Conservation (phyloP, 768 basidiomycete genomes). For the Pilatotrama ljubarskyi region DNA sequence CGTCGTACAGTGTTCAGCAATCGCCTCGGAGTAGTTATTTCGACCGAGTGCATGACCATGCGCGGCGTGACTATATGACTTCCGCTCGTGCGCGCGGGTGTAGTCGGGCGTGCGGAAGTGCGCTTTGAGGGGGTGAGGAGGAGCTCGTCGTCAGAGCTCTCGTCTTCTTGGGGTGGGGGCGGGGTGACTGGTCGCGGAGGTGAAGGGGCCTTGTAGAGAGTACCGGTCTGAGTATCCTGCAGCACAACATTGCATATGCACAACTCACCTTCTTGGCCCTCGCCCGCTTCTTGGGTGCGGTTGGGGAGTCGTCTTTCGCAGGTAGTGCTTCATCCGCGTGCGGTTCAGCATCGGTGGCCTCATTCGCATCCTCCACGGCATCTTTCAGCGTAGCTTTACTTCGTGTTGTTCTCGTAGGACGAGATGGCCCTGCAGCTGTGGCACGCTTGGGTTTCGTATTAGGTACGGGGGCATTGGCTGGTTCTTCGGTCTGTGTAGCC, state of each 20-base stretch:
- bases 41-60: constrained; percentile 28
- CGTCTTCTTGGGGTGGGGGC: not conserved
- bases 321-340: not conserved
- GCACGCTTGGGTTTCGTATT: not conserved
- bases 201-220: not conserved
- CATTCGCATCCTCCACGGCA: not conserved
- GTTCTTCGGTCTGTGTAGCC: not conserved
- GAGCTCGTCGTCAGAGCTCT: constrained; percentile 17
- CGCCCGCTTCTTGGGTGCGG: not conserved
- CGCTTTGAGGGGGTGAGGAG: constrained; percentile 15
- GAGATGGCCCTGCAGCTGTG: not conserved
- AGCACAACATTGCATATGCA: too few species aligned
- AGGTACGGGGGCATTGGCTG: not conserved
- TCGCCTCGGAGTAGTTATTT: constrained; percentile 27
- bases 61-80: constrained; percentile 17
- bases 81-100: constrained; percentile 1
- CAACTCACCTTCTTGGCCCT: constrained; percentile 1
- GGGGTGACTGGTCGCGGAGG: not conserved
- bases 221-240: too few species aligned
- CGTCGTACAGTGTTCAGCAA: constrained; percentile 6
- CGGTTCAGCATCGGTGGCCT: not conserved
- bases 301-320: not conserved
- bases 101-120: not conserved
- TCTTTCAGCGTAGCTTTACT: not conserved
- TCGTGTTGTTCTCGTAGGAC: not conserved